Evolutionary conservation across 805 yeast species (phyloP), one percentile per base, ranked within the genome.

Genomic region (Lachancea kluyveri): DNA sequence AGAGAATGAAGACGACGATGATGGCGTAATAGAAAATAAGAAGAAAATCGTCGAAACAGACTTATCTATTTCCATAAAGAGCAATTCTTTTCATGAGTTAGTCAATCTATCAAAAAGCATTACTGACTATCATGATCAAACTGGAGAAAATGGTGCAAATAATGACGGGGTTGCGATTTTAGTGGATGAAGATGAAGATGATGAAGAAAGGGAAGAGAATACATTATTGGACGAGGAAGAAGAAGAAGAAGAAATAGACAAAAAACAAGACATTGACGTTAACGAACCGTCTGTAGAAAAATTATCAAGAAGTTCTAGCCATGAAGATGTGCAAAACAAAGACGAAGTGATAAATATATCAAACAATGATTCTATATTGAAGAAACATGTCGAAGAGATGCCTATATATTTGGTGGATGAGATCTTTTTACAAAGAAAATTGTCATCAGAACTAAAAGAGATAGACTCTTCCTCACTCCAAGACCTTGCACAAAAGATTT

Each of bases 351-450:
- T 42, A 25, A 24, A 41, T 6, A 12, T 47, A 8, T 12, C 26
- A 24, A 12, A 29, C 12, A 21, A 39, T 15, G 26, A 43, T 19
- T 3, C 6, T 22, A 16, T 27, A 8, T 4, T 19, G 17, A 25
- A 26, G 9, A 28, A 19, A 12, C 18, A n/a, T 6, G 13, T 22
- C 6, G 34, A 39, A 6, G 11, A 21, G 3, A 10, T 71, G 6
- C 43, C 59, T 8, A 58, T 72, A 3, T 46, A 55, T 5, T 62
- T 63, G 3, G 60, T 74, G 13, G 71, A 67, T 31, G 58, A 67
- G 5, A 68, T 60, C 35, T 83, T 76, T 70, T 54, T 83, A 2
- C 73, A 73, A 30, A 62, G 74, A 36, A 64, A 67, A 30, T 41
- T 83, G 1, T 52, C 72, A 0, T 31, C 55, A 2, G 43, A 46